phyloP scores from a whole-genome alignment of 306 rosid species.

The Mimosa pudica region DNA sequence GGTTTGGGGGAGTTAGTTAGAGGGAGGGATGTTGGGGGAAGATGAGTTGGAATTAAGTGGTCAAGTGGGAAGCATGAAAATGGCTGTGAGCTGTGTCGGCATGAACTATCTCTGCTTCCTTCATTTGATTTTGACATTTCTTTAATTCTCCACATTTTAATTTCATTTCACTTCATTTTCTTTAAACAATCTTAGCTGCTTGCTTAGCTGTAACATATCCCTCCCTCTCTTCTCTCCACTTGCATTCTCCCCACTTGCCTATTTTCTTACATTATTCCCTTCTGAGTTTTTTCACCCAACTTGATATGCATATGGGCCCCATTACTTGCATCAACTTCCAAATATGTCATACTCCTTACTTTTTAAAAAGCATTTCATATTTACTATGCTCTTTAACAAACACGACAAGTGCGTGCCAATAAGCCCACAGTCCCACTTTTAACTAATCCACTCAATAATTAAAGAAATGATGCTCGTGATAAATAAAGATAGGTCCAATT shows the following conservation, averaged over 20 bases:
- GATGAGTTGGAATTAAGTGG: neutral
- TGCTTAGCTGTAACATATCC: neutral
- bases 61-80: neutral
- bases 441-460: too few species aligned
- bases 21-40: too few species aligned
- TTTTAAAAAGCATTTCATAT: neutral
- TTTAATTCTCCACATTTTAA: neutral
- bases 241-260: neutral
- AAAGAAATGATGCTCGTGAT: too few species aligned
- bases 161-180: too few species aligned
- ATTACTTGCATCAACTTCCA: neutral
- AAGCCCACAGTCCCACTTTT: too few species aligned
- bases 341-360: neutral
- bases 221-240: neutral
- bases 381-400: neutral
- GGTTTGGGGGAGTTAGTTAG: too few species aligned
- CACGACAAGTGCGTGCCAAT: too few species aligned
- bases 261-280: too few species aligned
- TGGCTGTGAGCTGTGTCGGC: neutral
- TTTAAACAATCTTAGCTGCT: neutral
- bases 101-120: too few species aligned
- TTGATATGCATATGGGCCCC: neutral
- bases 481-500: too few species aligned
- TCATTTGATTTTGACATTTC: too few species aligned
- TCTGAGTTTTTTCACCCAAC: neutral